Evolutionary conservation across 2,329 filamentous ascomycete species (phyloP), one percentile per base, ranked within the genome.

Genomic region (Epicoccum nigrum): DNA sequence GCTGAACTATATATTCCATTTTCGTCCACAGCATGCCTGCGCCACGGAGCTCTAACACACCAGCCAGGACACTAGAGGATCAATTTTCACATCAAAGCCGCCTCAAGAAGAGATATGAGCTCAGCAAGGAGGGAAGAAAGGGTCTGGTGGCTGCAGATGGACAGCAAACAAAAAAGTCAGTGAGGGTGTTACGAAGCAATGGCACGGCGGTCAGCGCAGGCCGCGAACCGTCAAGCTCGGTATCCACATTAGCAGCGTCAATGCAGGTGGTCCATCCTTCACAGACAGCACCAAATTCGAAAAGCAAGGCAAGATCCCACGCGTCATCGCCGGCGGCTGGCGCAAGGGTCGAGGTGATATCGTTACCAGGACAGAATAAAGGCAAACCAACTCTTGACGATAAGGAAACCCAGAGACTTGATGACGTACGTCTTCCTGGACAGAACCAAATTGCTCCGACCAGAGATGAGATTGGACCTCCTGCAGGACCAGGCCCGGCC

Each of bases 1-100:
- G 51, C 51, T 33, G 45, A 28, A 48, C 21, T 33, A 48, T n/a
- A n/a, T n/a, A n/a, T 39, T 39, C 27, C 50, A 27, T 48, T 17
- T 40, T 44, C 19, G n/a, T 35, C 11, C 16, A 34, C 25, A 54
- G 39, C 30, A 54, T 54, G 51, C 23, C 23, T 28, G 20, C 40
- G 19, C 25, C 45, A 45, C 23, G 17, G 20, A 45, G 27, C 16
- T 13, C 15, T 20, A 35, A 39, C 20, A 40, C 20, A 30, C 38
- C 40, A 31, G 23, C 48, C 40, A 44, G 15, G 39, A 40, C 44
- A 45, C 50, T 35, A 39, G 34, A 25, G 17, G 4, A 7, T 19
- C 28, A 40, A 16, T 5, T 15, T 4, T 17, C 35, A 37, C 31
- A 7, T 8, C 8, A 4, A 15, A 17, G 2, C 15, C 15, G 23